Percentiles rank a stretch among this genome's conserved stretches.
These are phyloP conservation scores for Phaffomyces opuntiae DNA, from an alignment of 805 yeast species.

Conservation along the genomic window DNA sequence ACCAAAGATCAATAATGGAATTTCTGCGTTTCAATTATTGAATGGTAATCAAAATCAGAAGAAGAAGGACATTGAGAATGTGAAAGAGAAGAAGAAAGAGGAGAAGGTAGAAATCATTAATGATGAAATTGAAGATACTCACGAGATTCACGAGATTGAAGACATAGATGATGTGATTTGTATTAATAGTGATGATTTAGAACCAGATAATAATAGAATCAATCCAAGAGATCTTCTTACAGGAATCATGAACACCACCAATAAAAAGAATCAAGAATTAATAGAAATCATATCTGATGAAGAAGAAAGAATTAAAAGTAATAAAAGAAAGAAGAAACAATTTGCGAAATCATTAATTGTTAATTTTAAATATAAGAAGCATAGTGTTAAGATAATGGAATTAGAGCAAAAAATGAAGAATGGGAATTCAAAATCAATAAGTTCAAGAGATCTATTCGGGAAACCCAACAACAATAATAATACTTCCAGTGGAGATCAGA, in stretches of 20 bases:
- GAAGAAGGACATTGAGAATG: too few relatives aligned
- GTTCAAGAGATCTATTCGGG: conserved; percentile 16
- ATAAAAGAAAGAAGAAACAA: conserved; percentile 1
- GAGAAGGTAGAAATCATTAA: not conserved
- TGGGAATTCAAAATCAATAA: conserved; percentile 8
- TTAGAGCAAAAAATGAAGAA: conserved; percentile 18
- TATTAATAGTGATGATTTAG: not conserved
- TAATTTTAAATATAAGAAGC: conserved; percentile 16
- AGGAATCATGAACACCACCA: not conserved
- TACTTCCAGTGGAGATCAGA: not conserved
- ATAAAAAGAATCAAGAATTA: conserved; percentile 1
- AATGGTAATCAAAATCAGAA: not conserved
- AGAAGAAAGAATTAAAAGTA: not conserved
- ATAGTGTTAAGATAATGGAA: conserved; percentile 11
- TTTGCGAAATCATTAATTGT: conserved; percentile 5
- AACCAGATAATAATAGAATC: not conserved
- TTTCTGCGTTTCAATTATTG: not conserved
- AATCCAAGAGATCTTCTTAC: conserved; percentile 1
- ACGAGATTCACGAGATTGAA: not conserved
- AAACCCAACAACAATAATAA: not conserved
- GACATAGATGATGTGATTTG: not conserved
- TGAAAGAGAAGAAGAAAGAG: too few relatives aligned
- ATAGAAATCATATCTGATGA: conserved; percentile 15
- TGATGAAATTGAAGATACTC: not conserved
- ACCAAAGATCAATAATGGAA: not conserved